phyloP scores from a whole-genome alignment of 2,329 filamentous ascomycete genomes.

The Aspergillus flavus region DNA sequence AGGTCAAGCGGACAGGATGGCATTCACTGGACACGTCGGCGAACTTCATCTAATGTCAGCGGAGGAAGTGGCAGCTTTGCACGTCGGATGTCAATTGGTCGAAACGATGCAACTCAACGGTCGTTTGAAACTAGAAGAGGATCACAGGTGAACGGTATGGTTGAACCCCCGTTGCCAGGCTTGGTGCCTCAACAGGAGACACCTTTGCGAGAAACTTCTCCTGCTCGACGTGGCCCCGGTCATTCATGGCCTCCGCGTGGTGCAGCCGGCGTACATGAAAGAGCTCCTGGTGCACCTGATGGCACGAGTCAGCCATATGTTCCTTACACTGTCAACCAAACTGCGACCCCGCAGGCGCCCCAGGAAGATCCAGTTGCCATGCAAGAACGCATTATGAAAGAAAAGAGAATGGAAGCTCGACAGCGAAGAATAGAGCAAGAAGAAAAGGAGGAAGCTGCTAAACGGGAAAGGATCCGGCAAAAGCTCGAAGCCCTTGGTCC shows the following conservation, averaged over 20 bases:
- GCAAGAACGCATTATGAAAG: conserved; percentile 64
- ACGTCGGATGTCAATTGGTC: conserved; percentile 63
- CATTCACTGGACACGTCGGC: conserved; percentile 69
- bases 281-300: conserved; percentile 22
- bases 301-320: conserved; percentile 23
- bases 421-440: conserved; percentile 58
- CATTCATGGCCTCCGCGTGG: conserved; percentile 35
- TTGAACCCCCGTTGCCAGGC: conserved; percentile 37
- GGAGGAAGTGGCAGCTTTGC: conserved; percentile 75
- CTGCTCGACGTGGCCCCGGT: conserved; percentile 28
- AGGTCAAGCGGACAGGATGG: conserved; percentile 67
- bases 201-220: conserved; percentile 26
- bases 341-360: conserved; percentile 21
- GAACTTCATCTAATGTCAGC: conserved; percentile 89
- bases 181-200: conserved; percentile 26
- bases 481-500: conserved; percentile 59
- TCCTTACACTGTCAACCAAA: conserved; percentile 22
- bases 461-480: conserved; percentile 59
- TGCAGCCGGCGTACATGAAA: conserved; percentile 31
- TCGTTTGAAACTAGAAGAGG: conserved; percentile 42
- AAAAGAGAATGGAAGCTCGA: conserved; percentile 60
- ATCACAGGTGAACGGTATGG: conserved; percentile 41
- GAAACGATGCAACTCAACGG: conserved; percentile 46
- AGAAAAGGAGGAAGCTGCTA: conserved; percentile 59
- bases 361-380: conserved; percentile 51